Evolutionary conservation across 495 filamentous ascomycete species (phyloP), one percentile per base, ranked within the genome.

Genomic region (Podospora comata): DNA sequence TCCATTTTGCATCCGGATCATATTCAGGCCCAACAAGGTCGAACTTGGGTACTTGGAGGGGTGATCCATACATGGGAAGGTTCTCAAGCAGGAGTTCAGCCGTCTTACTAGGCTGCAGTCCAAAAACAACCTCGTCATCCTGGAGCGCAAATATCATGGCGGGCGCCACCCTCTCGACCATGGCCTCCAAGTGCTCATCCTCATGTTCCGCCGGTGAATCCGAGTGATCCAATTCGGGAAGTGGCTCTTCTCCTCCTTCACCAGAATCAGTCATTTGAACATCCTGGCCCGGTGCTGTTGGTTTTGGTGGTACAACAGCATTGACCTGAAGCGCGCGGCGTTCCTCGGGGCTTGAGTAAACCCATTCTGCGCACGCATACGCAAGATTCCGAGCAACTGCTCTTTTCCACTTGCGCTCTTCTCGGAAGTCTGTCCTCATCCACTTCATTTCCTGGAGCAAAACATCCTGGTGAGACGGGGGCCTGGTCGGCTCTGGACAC

Each of bases 401-500:
- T 68, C 89, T 87, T 77, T 97, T 97, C 92, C 92, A 97, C 76
- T 96, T 96, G 30, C 92, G 81, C 77, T 99, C 95, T 79, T 97
- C 92, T 34, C 90, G 85, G 73, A 98, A 98, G 80, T 99, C 95
- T 2, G 92, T 97, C 53, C 92, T 86, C 88, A 99, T 92, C 96
- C 95, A 97, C 77, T 92, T 96, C 86, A 94, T 91, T 79, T 99
- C 92, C 70, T 92, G 85, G 9, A 98, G 79, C 55, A 98, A 77
- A 57, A 95, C 85, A 80, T 99, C 95, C 86, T 87, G 89, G 75
- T 97, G 94, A 5, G 88, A 86, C 2, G 85, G 82, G 15, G 89
- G 88, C 53, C 92, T 85, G 7, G 83, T 82, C 32, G 96, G 95
- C 75, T 99, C 95, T 3, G 85, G 81, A 32, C 87, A 88, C 61